Evolutionary conservation across 2,329 filamentous ascomycete genomes (phyloP).

Genomic region (Parasarocladium wereldwijsianum): DNA sequence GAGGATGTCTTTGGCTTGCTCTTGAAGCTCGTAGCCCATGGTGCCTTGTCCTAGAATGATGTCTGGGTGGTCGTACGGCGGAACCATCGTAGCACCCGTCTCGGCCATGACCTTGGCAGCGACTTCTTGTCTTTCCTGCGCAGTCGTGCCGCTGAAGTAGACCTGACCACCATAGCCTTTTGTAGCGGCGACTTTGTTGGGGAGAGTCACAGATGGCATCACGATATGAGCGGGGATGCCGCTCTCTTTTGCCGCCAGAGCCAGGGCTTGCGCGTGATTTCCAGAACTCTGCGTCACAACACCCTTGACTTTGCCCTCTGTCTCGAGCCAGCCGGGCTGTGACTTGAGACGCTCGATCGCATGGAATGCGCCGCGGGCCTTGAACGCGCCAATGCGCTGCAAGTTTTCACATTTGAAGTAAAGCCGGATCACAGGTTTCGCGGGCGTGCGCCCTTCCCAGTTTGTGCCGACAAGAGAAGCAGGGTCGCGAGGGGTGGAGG

Average conservation of each 20-base stretch:
- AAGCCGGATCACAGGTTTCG: constrained; percentile 47
- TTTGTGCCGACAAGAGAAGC: constrained; percentile 32
- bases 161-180: constrained; percentile 9
- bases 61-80: constrained; percentile 72
- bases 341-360: constrained; percentile 50
- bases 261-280: constrained; percentile 75
- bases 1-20: constrained; percentile 43
- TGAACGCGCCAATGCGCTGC: constrained; percentile 73
- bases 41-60: constrained; percentile 77
- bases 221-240: constrained; percentile 62
- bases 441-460: constrained; percentile 32
- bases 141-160: constrained; percentile 44
- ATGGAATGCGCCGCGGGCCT: constrained; percentile 69
- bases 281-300: constrained; percentile 72
- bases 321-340: constrained; percentile 38
- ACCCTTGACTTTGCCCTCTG: constrained; percentile 38
- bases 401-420: constrained; percentile 85
- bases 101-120: constrained; percentile 44
- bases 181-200: constrained; percentile 30
- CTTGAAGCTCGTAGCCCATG: constrained; percentile 55
- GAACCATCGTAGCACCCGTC: constrained; percentile 58
- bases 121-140: constrained; percentile 57
- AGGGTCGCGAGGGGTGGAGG: constrained; percentile 46
- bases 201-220: constrained; percentile 63
- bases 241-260: constrained; percentile 56